Percentiles rank a stretch among this genome's conserved stretches.
phyloP scores from a whole-genome alignment of 2,329 filamentous ascomycete genomes.

The Fusarium nematophilum region DNA sequence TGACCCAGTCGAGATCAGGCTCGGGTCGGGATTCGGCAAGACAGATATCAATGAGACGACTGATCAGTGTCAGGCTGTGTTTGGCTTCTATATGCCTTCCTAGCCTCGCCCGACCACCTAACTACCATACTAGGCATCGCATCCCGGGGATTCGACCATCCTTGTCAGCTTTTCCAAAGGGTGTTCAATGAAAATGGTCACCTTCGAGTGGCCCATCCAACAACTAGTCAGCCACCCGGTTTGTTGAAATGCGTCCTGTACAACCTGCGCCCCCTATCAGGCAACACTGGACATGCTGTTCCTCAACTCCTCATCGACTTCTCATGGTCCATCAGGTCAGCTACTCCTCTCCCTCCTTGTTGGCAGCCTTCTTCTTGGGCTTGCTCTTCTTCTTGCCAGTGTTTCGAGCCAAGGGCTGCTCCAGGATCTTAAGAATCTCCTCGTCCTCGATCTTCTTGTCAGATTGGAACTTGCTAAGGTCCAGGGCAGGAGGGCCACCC shows the following conservation, averaged over 20 bases:
- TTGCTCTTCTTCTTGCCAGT: slow-evolving; percentile 94
- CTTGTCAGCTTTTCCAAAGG: slow-evolving; percentile 29
- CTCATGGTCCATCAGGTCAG: slow-evolving; percentile 29
- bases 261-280: slow-evolving; percentile 23
- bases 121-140: slow-evolving; percentile 29
- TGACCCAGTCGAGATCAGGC: background rate
- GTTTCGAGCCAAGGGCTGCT: slow-evolving; percentile 86
- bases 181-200: slow-evolving; percentile 18
- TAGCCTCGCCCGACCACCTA: slow-evolving; percentile 31
- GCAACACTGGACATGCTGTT: slow-evolving; percentile 20
- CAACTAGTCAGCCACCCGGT: slow-evolving; percentile 22
- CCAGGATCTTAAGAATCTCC: slow-evolving; percentile 93
- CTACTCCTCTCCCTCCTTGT: slow-evolving; percentile 56
- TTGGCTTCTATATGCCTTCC: slow-evolving; percentile 41
- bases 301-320: slow-evolving; percentile 29
- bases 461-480: slow-evolving; percentile 86
- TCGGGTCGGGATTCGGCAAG: background rate
- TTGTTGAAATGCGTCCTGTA: slow-evolving; percentile 33
- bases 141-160: slow-evolving; percentile 29
- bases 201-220: slow-evolving; percentile 30
- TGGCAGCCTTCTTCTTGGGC: slow-evolving; percentile 77
- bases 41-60: slow-evolving; percentile 18
- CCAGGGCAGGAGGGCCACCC: slow-evolving; percentile 78
- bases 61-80: slow-evolving; percentile 41
- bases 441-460: slow-evolving; percentile 99